phyloP scores from a whole-genome alignment of 352 stramenopile species.

The Peronospora belbahrii region DNA sequence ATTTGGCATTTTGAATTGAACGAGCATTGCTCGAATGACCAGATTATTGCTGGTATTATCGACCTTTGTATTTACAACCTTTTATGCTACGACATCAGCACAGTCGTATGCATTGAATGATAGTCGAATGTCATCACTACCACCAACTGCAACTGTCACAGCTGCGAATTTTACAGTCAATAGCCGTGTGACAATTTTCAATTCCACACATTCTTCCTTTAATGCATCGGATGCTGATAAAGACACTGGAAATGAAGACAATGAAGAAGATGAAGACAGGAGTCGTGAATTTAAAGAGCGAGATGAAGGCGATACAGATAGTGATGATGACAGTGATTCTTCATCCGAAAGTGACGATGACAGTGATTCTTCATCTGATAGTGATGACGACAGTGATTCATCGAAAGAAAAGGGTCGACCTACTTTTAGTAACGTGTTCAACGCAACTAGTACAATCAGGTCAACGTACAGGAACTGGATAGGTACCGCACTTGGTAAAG shows the following conservation, averaged over 20 bases:
- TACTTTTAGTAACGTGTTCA: conserved; percentile 7
- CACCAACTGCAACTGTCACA: conserved; percentile 9
- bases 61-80: conserved; percentile 2
- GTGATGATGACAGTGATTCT: background rate
- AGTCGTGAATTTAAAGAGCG: no score
- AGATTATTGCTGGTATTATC: conserved; percentile 12
- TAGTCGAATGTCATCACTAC: conserved; percentile 9
- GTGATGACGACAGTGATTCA: background rate
- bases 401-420: background rate
- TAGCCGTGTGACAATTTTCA: background rate
- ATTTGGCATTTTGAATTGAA: no score
- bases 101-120: conserved; percentile 22
- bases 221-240: conserved; percentile 1
- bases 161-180: conserved; percentile 9
- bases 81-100: conserved; percentile 1
- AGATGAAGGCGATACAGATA: no score
- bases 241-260: conserved; percentile 17
- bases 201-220: background rate
- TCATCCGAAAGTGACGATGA: background rate
- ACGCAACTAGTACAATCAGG: conserved; percentile 21
- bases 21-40: conserved; percentile 8
- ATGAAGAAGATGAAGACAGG: conserved; percentile 3
- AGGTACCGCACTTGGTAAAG: conserved; percentile 10
- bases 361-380: background rate
- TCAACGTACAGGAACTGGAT: conserved; percentile 34